Evolutionary conservation across 164 flowering plant genomes (phyloP), one percentile per base, ranked within the genome.

Genomic region (Amborella trichopoda): DNA sequence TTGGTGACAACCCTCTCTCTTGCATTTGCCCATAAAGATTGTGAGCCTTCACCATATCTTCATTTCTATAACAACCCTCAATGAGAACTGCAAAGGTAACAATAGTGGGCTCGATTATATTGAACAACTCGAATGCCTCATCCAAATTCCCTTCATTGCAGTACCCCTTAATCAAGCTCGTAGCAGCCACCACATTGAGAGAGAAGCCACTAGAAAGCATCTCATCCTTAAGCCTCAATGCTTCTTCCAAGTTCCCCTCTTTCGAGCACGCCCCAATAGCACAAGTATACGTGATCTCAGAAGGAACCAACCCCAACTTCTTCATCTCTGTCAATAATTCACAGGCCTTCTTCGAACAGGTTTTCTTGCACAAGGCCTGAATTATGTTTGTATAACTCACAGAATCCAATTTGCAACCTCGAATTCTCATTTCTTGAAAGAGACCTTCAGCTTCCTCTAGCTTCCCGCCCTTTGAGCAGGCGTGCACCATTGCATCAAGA

Each of bases 321-420:
- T 70, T 79, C 85, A 83, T 83, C 66, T 88, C 93, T 58, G 53
- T 58, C 73, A 88, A 64, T 70, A 80, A 52, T 36, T 38, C 56
- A 42, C 45, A 62, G 4, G 89, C 86, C 28, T 32, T 34, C 45
- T 8, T 30, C 9, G 60, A 58, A 58, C 81, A 50, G 2, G 67
- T 68, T 45, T 47, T 63, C 72, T 46, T 54, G 51, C 89, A 74
- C 44, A 68, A 62, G 44, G 71, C 84, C 48, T 58, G 58, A 56
- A 88, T 59, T 23, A 49, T 71, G 55, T 64, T 39, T 46, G 53
- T 43, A 65, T 81, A 78, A 1, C 53, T 43, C 1, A 21, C 49
- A 0, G 48, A 45, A 63, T 80, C 77, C 28, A 75, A 61, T 49
- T 64, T 46, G 17, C 68, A 17, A n/a, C 79, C 89, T 44, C 54